phyloP scores from a whole-genome alignment of 129 eudicot genomes.

The Escallonia rubra region DNA sequence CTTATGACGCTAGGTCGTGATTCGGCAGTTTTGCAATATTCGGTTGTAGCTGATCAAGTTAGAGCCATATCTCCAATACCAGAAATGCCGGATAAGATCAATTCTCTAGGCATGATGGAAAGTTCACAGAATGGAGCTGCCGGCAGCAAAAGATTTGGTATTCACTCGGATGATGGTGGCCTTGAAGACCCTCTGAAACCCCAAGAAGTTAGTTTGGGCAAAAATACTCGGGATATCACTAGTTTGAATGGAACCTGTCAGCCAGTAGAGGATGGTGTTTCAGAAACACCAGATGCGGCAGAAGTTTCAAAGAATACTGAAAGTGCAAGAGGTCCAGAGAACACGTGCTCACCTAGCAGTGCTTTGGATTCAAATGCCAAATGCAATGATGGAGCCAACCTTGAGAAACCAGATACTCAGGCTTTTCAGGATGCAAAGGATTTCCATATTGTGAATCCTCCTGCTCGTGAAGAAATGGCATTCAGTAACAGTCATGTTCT shows the following conservation, averaged over 20 bases:
- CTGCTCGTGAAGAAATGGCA: constrained; percentile 14
- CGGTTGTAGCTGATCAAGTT: constrained; percentile 19
- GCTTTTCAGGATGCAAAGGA: constrained; percentile 12
- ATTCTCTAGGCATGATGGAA: constrained; percentile 16
- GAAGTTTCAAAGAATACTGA: constrained; percentile 12
- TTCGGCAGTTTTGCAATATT: constrained; percentile 22
- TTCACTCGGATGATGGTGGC: background rate
- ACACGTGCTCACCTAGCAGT: constrained; percentile 16
- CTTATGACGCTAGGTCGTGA: constrained; percentile 14
- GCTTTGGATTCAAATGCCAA: constrained; percentile 24
- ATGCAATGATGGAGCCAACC: constrained; percentile 9
- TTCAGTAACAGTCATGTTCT: constrained; percentile 22
- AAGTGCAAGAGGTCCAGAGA: constrained; percentile 17
- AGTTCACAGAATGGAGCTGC: constrained; percentile 14
- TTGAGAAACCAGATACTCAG: constrained; percentile 25
- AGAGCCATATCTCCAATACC: constrained; percentile 11
- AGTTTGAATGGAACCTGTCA: constrained; percentile 10
- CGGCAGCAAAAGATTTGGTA: constrained; percentile 14
- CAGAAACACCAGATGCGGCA: background rate
- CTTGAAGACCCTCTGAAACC: constrained; percentile 17
- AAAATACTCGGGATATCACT: background rate
- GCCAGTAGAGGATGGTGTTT: constrained; percentile 11
- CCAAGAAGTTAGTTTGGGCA: constrained; percentile 22
- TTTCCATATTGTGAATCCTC: constrained; percentile 8
- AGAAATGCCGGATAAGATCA: constrained; percentile 20